Percentiles rank a stretch among this genome's conserved stretches.
phyloP scores from a whole-genome alignment of 306 rosid genomes.

The Delonix regia region DNA sequence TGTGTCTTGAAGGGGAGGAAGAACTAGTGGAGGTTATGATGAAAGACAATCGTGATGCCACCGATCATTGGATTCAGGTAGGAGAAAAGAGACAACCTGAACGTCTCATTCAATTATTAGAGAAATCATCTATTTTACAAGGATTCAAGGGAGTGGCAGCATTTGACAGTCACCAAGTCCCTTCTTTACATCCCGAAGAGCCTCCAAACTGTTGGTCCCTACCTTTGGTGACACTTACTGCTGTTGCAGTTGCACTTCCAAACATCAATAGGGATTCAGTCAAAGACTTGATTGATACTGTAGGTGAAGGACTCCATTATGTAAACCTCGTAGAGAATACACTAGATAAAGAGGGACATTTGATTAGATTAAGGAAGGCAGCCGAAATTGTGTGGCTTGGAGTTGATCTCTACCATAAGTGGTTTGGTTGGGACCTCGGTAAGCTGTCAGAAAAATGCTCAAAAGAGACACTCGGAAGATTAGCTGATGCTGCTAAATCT shows the following conservation, averaged over 20 bases:
- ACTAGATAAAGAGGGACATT: slow-evolving; percentile 54
- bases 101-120: slow-evolving; percentile 51
- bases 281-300: slow-evolving; percentile 43
- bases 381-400: slow-evolving; percentile 72
- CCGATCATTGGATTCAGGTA: slow-evolving; percentile 62
- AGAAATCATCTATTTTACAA: slow-evolving; percentile 52
- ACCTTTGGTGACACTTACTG: slow-evolving; percentile 74
- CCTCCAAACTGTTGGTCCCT: slow-evolving; percentile 81
- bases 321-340: slow-evolving; percentile 53
- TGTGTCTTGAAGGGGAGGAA: slow-evolving; percentile 90
- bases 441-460: slow-evolving; percentile 54
- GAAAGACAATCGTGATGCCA: slow-evolving; percentile 62
- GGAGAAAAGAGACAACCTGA: slow-evolving; percentile 69
- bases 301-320: slow-evolving; percentile 63
- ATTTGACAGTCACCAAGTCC: slow-evolving; percentile 62
- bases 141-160: slow-evolving; percentile 64
- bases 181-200: slow-evolving; percentile 52
- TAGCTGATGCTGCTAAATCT: slow-evolving; percentile 59
- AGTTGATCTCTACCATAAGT: slow-evolving; percentile 67
- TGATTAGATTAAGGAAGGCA: slow-evolving; percentile 53
- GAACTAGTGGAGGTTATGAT: slow-evolving; percentile 66
- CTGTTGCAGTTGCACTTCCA: slow-evolving; percentile 73
- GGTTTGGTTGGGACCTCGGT: slow-evolving; percentile 72
- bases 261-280: slow-evolving; percentile 38
- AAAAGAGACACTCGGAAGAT: slow-evolving; percentile 54